Evolutionary conservation across 2,329 filamentous ascomycete genomes (phyloP), one percentile per base, ranked within the genome.

Genomic region (Elsinoe ampelina): DNA sequence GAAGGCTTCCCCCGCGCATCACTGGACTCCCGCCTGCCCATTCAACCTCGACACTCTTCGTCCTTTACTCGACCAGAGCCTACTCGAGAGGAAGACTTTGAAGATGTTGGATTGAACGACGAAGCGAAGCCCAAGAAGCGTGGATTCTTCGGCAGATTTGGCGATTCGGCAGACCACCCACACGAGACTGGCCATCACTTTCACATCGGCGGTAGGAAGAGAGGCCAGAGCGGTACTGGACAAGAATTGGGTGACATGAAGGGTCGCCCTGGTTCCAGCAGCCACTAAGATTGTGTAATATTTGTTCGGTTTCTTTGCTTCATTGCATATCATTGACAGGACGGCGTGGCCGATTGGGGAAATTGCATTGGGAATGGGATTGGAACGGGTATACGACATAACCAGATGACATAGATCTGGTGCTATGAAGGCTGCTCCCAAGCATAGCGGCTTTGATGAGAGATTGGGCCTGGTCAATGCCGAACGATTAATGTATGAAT

Each of bases 31-130:
- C 80, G 84, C 47, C 79, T 82, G 26, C 70, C 71, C 10, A 68
- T 73, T 42, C 68, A 72, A 47, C 59, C 61, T 79, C 81, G 63
- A 10, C 65, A 66, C 42, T 63, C 60, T 19, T 66, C 63, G 10
- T 67, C 65, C 45, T 68, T 67, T 55, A 62, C 63, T 20, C 62
- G 68, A 35, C 67, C 68, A 12, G 61, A 67, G 22, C 64, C 67
- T 63, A 34, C 62, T 26, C 54, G 59, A 41, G 89, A 93, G 64
- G 88, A 95, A 65, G 77, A 77, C 12, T 96, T 97, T 64, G 92
- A 96, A 68, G 92, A 97, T 54, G 88, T 97, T 7, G 89, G 89
- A 3, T 75, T 97, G 45, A 82, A 84, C 58, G 91, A 95, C 62
- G 89, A 93, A 36, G 74, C 79, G 50, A 84, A 83, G 64, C 73